Conservation (phyloP, 2,329 filamentous ascomycete species). For the Triangularia verruculosa region DNA sequence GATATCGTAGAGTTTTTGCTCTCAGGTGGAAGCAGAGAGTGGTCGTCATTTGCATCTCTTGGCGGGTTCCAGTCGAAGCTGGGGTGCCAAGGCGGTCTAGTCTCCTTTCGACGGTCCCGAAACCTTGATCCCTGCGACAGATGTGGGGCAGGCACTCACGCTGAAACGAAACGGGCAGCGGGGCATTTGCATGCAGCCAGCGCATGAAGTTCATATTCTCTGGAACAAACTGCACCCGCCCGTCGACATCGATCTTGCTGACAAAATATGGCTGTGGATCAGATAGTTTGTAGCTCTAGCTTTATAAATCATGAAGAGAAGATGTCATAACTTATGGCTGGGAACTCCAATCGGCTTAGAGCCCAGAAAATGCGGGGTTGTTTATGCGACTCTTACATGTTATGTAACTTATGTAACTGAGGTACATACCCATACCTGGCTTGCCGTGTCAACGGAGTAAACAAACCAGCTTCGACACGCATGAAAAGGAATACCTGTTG, state of each 20-base stretch:
- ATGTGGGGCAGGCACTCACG: slow-evolving; percentile 14
- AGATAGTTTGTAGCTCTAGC: too few relatives aligned
- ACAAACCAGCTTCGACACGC: neutral
- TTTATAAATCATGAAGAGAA: too few relatives aligned
- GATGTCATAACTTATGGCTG: too few relatives aligned
- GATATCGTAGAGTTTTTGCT: too few relatives aligned
- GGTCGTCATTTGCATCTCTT: neutral
- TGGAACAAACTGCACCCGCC: neutral
- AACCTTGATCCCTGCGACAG: slow-evolving; percentile 15
- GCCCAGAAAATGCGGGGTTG: neutral
- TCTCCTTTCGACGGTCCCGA: slow-evolving; percentile 12
- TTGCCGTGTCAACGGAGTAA: neutral
- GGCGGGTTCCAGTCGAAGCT: neutral
- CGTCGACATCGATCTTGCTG: neutral
- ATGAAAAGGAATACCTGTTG: neutral
- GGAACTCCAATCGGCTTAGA: too few relatives aligned
- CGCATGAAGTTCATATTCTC: neutral
- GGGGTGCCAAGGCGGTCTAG: neutral
- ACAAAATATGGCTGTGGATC: neutral
- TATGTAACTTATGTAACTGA: neutral
- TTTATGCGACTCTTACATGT: too few relatives aligned
- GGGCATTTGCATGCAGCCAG: slow-evolving; percentile 14
- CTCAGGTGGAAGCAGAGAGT: neutral
- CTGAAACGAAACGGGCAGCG: slow-evolving; percentile 29
- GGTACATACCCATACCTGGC: neutral